A percentile compares a stretch with the other conserved stretches of the same genome.
Evolutionary conservation across 2,329 filamentous ascomycete species (phyloP).

Genomic region (Penicillium glabrum): DNA sequence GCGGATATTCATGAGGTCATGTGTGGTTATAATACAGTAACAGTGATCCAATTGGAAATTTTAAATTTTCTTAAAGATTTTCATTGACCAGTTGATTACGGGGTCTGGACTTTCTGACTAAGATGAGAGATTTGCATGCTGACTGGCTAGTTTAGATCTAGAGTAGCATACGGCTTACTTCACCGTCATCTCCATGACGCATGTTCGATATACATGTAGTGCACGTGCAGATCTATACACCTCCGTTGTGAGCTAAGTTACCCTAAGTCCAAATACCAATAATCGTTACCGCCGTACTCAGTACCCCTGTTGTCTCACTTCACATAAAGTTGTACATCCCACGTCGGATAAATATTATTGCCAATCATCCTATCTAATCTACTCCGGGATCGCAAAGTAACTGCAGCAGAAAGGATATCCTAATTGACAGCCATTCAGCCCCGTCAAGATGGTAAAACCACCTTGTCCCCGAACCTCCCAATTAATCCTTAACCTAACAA

Average conservation of each 20-base stretch:
- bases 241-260: not conserved
- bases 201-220: not conserved
- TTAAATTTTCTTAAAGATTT: conserved; percentile 12
- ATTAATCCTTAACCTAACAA: not conserved
- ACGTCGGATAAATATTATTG: conserved; percentile 35
- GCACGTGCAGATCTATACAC: not conserved
- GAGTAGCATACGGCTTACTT: not conserved
- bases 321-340: not conserved
- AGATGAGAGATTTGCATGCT: conserved; percentile 1
- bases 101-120: conserved; percentile 11
- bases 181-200: not conserved
- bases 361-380: conserved; percentile 20
- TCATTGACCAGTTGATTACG: conserved; percentile 14
- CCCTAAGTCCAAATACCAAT: not conserved
- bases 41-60: not conserved
- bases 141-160: not conserved
- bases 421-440: conserved; percentile 10
- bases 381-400: conserved; percentile 5
- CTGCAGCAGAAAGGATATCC: conserved; percentile 6
- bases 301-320: not conserved
- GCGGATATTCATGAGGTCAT: not conserved
- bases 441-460: conserved; percentile 31
- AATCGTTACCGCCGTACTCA: not conserved
- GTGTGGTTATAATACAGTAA: not conserved
- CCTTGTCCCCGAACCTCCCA: not conserved